Percentiles rank a stretch among this genome's conserved stretches.
These are phyloP conservation scores for Orbilia quercus DNA, from an alignment of 2,329 filamentous ascomycete species.

Conservation along the genomic window DNA sequence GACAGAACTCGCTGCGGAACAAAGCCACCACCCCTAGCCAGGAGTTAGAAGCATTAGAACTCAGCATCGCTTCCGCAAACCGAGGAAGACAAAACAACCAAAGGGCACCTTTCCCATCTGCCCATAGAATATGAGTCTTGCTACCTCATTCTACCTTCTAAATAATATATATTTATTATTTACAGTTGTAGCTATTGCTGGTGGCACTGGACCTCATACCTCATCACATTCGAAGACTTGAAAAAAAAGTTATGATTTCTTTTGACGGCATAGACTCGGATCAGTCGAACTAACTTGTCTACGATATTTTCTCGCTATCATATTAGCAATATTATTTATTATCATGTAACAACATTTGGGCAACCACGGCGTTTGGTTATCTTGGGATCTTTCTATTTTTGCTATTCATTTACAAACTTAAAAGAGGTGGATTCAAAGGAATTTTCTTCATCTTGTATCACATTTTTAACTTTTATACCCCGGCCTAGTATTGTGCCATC, in stretches of 20 bases:
- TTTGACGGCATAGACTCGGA: constrained; percentile 29
- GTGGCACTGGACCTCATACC: constrained; percentile 8
- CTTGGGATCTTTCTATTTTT: constrained; percentile 10
- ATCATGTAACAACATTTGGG: constrained; percentile 19
- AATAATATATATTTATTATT: neutral
- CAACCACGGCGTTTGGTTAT: constrained; percentile 47
- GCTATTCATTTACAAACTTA: constrained; percentile 2
- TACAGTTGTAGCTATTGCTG: neutral
- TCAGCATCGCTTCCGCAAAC: constrained; percentile 41
- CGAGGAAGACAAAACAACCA: constrained; percentile 44
- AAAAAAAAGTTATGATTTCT: constrained; percentile 48
- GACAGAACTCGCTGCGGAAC: constrained; percentile 14
- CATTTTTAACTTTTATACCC: constrained; percentile 21
- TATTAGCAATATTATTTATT: constrained; percentile 5
- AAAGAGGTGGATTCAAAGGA: constrained; percentile 21
- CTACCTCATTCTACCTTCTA: constrained; percentile 12
- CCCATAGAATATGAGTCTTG: constrained; percentile 35
- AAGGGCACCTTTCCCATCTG: constrained; percentile 38
- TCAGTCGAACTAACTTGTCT: constrained; percentile 25
- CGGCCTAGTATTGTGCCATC: constrained; percentile 21
- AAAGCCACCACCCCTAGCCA: constrained; percentile 21
- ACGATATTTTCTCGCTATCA: constrained; percentile 6
- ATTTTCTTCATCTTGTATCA: neutral
- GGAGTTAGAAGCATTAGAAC: constrained; percentile 47
- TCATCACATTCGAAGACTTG: constrained; percentile 9